Conservation (phyloP, 371 early-diverging fungal species). For the Lichtheimia ramosa region DNA sequence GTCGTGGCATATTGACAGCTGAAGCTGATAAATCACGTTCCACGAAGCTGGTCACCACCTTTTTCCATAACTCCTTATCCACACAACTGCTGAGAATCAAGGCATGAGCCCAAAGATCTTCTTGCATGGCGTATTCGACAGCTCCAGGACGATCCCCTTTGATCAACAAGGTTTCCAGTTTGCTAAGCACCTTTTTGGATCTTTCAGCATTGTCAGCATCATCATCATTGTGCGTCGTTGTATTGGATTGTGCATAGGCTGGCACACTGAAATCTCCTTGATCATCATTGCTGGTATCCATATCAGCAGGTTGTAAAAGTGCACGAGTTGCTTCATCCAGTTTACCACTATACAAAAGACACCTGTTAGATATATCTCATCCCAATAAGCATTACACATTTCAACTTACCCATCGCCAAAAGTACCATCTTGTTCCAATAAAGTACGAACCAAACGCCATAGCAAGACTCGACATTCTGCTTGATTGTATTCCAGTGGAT, state of each 20-base stretch:
- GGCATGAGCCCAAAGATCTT: constrained; percentile 88
- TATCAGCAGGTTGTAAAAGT: constrained; percentile 36
- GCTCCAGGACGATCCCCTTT: constrained; percentile 78
- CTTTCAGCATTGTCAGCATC: constrained; percentile 19
- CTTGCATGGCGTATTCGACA: constrained; percentile 68
- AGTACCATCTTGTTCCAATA: constrained; percentile 69
- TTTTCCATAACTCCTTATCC: constrained; percentile 79
- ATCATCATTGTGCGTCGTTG: not conserved
- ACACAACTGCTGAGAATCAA: constrained; percentile 87
- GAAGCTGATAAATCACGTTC: constrained; percentile 53
- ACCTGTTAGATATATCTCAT: not conserved
- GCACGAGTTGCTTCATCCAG: constrained; percentile 56
- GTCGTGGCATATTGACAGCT: constrained; percentile 23
- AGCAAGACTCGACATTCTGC: constrained; percentile 45
- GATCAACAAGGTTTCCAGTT: constrained; percentile 66
- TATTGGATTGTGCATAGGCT: constrained; percentile 26
- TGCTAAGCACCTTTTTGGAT: constrained; percentile 40
- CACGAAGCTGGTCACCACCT: constrained; percentile 74
- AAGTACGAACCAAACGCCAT: constrained; percentile 61
- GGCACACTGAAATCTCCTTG: constrained; percentile 40
- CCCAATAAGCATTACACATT: not conserved
- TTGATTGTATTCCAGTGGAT: constrained; percentile 26
- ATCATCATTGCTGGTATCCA: constrained; percentile 15
- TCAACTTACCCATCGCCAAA: constrained; percentile 63
- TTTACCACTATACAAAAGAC: constrained; percentile 37